Base-by-base conservation (phyloP, 2,329 filamentous ascomycete genomes). In the Hirsutella thompsonii region DNA sequence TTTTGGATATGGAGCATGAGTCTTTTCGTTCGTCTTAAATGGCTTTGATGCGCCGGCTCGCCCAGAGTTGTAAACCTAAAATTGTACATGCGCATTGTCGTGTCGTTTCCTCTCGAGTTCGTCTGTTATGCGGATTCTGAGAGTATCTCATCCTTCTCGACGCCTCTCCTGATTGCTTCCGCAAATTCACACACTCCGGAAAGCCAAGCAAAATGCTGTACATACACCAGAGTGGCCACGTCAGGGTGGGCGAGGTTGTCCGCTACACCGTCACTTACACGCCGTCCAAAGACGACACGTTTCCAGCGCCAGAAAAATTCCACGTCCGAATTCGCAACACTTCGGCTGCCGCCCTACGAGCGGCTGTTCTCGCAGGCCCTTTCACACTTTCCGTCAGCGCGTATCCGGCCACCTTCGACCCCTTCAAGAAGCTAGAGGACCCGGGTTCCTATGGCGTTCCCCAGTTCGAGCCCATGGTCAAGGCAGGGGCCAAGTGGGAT, bases 381-480 rank as follows among this genome's bases (percentile, higher is more conserved):
- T 98, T 96, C 58, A 93, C 81, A 1, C 73, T 96, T 29, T 88
- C 87, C 53, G 82, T 89, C 38, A 80, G 89, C 39, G 84, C 88
- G 20, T 94, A 93, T 53, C 87, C 90, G 1, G 72, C 83, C 14
- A 76, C 72, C 37, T 96, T 92, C 66, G 74, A 89, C 53, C 87
- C 90, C 2, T 88, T 94, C 61, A 68, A 72, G 49, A 88, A 86
- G 56, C 80, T 83, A 51, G 75, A 80, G 42, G 70, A 81, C 39
- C 74, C 81, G 1, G 74, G 79, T 39, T 69, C 70, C 40, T 80
- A 88, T 64, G 86, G 85, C 37, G 73, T 82, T 1, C 92, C 92
- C 13, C 83, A 94, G 52, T 98, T 92, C 55, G 92, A 98, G 63
- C 90, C 92, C 37, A 90, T 94, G 68, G 74, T 98, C 56, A 96